Conservation (phyloP, 2,329 filamentous ascomycete species). For the Pestalotiopsis sp. region DNA sequence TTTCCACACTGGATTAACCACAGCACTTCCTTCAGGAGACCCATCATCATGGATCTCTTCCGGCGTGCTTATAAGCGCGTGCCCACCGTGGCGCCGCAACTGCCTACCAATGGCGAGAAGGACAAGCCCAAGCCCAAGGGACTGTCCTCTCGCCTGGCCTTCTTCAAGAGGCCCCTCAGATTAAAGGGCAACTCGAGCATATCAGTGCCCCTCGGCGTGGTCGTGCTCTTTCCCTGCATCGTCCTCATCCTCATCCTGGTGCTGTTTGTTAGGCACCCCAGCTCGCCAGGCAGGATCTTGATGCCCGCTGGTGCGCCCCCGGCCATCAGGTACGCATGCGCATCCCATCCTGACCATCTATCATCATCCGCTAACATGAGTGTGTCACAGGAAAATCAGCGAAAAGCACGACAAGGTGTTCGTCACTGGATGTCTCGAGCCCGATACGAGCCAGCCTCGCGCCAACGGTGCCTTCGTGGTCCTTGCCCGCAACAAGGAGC, state of each 20-base stretch:
- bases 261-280: slow-evolving; percentile 86
- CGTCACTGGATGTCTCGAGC: slow-evolving; percentile 83
- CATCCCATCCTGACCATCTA: background rate
- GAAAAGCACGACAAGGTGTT: slow-evolving; percentile 98
- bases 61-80: slow-evolving; percentile 56
- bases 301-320: slow-evolving; percentile 89
- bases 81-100: slow-evolving; percentile 42
- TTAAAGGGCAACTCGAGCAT: slow-evolving; percentile 90
- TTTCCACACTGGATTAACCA: slow-evolving; percentile 16
- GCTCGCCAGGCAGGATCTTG: slow-evolving; percentile 77
- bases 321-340: slow-evolving; percentile 73
- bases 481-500: slow-evolving; percentile 91
- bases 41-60: slow-evolving; percentile 57
- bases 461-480: slow-evolving; percentile 97
- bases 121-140: slow-evolving; percentile 40
- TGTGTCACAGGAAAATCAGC: slow-evolving; percentile 78
- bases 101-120: slow-evolving; percentile 57
- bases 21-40: slow-evolving; percentile 17
- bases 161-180: slow-evolving; percentile 84
- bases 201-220: slow-evolving; percentile 89
- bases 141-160: slow-evolving; percentile 63
- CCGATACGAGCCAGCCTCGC: slow-evolving; percentile 75
- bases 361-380: background rate
- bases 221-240: slow-evolving; percentile 89
- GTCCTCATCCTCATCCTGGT: slow-evolving; percentile 89